Evolutionary conservation across 2,329 filamentous ascomycete species (phyloP).

Genomic region (Ceratocystis smalleyi): DNA sequence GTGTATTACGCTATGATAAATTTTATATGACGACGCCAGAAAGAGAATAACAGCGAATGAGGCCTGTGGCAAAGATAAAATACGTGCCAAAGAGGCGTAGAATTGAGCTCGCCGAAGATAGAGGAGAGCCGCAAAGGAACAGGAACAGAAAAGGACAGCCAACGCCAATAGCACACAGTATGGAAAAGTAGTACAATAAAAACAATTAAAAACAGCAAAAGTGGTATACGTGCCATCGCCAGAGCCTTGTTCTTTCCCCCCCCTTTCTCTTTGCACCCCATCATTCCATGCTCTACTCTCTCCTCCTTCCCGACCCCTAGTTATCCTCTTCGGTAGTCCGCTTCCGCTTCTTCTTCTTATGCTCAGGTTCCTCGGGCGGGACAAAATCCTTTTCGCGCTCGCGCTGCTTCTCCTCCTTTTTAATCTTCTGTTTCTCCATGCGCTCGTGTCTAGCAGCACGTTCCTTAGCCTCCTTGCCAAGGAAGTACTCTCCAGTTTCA

Average conservation of each 20-base stretch:
- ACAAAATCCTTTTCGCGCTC: conserved; percentile 77
- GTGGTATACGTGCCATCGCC: conserved; percentile 9
- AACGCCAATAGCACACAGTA: not conserved
- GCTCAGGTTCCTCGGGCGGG: conserved; percentile 60
- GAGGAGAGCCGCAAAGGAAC: not conserved
- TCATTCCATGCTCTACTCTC: conserved; percentile 6
- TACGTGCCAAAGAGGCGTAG: not conserved
- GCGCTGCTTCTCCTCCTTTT: conserved; percentile 76
- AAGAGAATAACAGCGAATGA: not conserved
- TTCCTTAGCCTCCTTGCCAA: conserved; percentile 85
- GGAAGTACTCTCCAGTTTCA: conserved; percentile 92
- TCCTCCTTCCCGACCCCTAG: conserved; percentile 18
- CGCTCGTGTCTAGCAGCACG: conserved; percentile 63
- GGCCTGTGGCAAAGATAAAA: not conserved
- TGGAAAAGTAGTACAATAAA: not conserved
- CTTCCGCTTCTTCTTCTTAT: conserved; percentile 49
- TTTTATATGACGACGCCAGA: not conserved
- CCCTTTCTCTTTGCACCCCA: not conserved
- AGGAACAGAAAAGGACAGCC: not conserved
- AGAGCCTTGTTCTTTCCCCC: not conserved
- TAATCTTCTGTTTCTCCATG: conserved; percentile 69
- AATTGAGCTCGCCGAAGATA: not conserved
- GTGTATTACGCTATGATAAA: conserved; percentile 5
- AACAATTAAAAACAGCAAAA: conserved; percentile 10
- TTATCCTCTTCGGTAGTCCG: conserved; percentile 18